Conservation (phyloP, 768 basidiomycete genomes). For the Russula sp. region DNA sequence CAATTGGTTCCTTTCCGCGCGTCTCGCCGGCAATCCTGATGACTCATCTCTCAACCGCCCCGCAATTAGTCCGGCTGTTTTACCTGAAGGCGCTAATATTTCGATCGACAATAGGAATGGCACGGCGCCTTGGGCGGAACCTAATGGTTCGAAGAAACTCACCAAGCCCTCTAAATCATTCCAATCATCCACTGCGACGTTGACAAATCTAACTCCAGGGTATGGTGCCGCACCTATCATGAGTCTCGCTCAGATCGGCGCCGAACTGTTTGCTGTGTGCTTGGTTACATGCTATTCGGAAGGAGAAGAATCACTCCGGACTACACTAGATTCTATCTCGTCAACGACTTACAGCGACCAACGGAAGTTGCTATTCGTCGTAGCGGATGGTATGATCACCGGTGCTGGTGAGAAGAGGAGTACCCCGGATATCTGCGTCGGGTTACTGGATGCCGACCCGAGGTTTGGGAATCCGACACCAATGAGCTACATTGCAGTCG, state of each 20-base stretch:
- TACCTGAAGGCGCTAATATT: slow-evolving; percentile 94
- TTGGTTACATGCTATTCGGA: slow-evolving; percentile 98
- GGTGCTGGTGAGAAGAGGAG: slow-evolving; percentile 93
- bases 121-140: slow-evolving; percentile 89
- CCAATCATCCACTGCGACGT: slow-evolving; percentile 51
- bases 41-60: slow-evolving; percentile 67
- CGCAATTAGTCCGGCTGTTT: slow-evolving; percentile 89
- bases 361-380: slow-evolving; percentile 87
- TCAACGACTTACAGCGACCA: slow-evolving; percentile 85
- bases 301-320: slow-evolving; percentile 86
- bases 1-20: slow-evolving; percentile 90
- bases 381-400: slow-evolving; percentile 98
- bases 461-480: slow-evolving; percentile 94
- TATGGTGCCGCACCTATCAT: slow-evolving; percentile 56
- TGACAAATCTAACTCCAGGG: slow-evolving; percentile 35
- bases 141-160: slow-evolving; percentile 45
- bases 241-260: slow-evolving; percentile 85
- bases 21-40: slow-evolving; percentile 71
- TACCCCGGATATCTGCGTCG: slow-evolving; percentile 95
- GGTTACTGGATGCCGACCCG: slow-evolving; percentile 85
- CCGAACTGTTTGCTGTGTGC: slow-evolving; percentile 92
- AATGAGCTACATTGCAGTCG: slow-evolving; percentile 91
- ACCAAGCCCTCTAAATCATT: slow-evolving; percentile 43
- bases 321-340: slow-evolving; percentile 92
- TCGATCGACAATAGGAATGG: slow-evolving; percentile 88